Percentiles rank a stretch among this genome's conserved stretches.
These are phyloP conservation scores for Colletotrichum lini DNA, from an alignment of 2,329 filamentous ascomycete species.

Conservation along the genomic window DNA sequence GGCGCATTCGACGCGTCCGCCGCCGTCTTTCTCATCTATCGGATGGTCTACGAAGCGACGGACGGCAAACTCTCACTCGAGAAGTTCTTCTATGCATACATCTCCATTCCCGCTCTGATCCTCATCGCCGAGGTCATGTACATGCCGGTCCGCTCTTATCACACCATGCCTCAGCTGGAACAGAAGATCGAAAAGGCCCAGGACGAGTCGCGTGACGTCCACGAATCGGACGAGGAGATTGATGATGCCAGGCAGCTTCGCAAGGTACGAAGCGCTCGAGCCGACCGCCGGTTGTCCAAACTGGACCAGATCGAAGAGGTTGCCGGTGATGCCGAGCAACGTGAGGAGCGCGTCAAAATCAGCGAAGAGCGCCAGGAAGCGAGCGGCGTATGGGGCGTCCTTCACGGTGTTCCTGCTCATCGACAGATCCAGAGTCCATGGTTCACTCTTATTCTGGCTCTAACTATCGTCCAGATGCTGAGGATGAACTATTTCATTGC, in stretches of 20 bases:
- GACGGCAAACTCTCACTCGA: conserved; percentile 53
- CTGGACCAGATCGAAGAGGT: conserved; percentile 75
- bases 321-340: conserved; percentile 69
- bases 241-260: conserved; percentile 61
- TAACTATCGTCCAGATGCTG: conserved; percentile 73
- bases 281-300: conserved; percentile 67
- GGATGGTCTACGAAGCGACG: conserved; percentile 76
- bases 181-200: conserved; percentile 56
- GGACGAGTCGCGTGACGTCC: conserved; percentile 58
- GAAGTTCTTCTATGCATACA: conserved; percentile 59
- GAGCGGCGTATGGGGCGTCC: conserved; percentile 79
- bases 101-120: conserved; percentile 54
- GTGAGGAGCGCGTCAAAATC: conserved; percentile 66
- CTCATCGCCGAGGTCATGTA: conserved; percentile 54
- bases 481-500: conserved; percentile 81
- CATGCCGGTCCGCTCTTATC: conserved; percentile 58
- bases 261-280: conserved; percentile 58
- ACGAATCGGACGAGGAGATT: conserved; percentile 69
- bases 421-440: conserved; percentile 78
- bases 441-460: conserved; percentile 79
- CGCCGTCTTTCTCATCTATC: conserved; percentile 82
- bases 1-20: conserved; percentile 89
- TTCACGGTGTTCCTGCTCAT: conserved; percentile 75
- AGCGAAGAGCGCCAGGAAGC: conserved; percentile 72
- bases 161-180: conserved; percentile 56